phyloP scores from a whole-genome alignment of 2,329 filamentous ascomycete genomes.

The Talaromyces sp. region DNA sequence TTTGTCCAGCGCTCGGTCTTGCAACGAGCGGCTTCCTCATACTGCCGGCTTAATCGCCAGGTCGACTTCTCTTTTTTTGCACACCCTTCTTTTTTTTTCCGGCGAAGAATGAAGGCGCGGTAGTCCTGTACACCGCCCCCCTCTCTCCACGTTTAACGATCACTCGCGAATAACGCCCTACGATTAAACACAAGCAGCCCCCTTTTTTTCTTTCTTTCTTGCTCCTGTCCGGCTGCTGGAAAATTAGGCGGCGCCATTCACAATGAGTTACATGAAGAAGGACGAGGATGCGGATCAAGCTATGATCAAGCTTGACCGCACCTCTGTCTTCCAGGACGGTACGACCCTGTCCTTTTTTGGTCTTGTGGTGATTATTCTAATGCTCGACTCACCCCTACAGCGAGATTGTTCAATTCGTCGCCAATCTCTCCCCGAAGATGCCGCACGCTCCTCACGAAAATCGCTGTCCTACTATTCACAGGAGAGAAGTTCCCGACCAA shows the following conservation, averaged over 20 bases:
- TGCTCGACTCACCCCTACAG: constrained; percentile 44
- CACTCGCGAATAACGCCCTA: constrained; percentile 1
- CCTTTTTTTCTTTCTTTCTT: background rate
- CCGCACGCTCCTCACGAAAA: constrained; percentile 94
- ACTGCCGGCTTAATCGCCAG: background rate
- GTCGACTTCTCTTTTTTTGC: background rate
- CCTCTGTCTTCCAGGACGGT: constrained; percentile 99
- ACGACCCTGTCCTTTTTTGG: constrained; percentile 27
- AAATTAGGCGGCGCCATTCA: constrained; percentile 24
- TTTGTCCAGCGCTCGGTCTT: background rate
- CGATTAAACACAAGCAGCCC: background rate
- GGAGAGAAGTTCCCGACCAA: constrained; percentile 96
- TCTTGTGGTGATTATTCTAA: constrained; percentile 12
- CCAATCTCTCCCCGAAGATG: constrained; percentile 96
- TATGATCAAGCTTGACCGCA: constrained; percentile 95
- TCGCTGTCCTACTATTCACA: constrained; percentile 91
- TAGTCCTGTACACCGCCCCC: constrained; percentile 21
- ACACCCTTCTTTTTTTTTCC: background rate
- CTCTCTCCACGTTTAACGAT: constrained; percentile 6
- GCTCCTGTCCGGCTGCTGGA: background rate
- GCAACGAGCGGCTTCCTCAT: background rate
- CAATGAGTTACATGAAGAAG: constrained; percentile 97
- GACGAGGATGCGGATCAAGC: constrained; percentile 94
- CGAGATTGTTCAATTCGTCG: constrained; percentile 94
- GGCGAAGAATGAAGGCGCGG: constrained; percentile 28